Evolutionary conservation across 768 basidiomycete genomes (phyloP).

Genomic region (Termitomyces sp.): DNA sequence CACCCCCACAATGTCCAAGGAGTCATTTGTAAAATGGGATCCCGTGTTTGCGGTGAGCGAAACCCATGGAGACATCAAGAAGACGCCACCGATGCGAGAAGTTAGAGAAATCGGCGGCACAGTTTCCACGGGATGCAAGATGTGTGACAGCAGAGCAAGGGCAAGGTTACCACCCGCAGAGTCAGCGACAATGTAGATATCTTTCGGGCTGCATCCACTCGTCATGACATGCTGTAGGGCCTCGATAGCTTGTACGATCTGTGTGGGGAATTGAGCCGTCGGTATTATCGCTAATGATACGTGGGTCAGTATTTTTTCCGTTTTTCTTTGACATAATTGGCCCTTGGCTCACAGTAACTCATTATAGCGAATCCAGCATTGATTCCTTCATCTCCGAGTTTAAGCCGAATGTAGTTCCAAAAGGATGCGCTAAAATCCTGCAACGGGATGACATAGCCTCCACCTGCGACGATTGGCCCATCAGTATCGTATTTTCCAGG

Average conservation of each 20-base stretch:
- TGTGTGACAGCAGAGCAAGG: conserved; percentile 22
- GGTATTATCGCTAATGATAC: conserved; percentile 19
- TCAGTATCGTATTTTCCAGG: background rate
- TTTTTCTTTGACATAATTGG: background rate
- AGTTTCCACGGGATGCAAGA: conserved; percentile 22
- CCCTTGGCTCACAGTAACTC: conserved; percentile 17
- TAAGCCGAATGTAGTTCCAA: conserved; percentile 17
- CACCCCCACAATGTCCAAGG: conserved; percentile 13
- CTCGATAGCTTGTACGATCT: conserved; percentile 18
- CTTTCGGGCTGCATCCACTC: conserved; percentile 18
- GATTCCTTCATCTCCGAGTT: background rate
- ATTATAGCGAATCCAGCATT: conserved; percentile 19
- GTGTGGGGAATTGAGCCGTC: conserved; percentile 22
- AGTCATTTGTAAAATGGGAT: conserved; percentile 9
- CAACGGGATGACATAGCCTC: conserved; percentile 21
- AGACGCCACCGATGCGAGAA: conserved; percentile 18
- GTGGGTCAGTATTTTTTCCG: background rate
- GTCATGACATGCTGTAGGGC: conserved; percentile 23
- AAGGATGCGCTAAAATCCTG: conserved; percentile 16
- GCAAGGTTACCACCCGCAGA: conserved; percentile 28
- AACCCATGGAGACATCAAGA: conserved; percentile 29
- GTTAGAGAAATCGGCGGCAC: conserved; percentile 13
- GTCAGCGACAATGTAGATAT: conserved; percentile 25
- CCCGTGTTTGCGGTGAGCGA: conserved; percentile 13
- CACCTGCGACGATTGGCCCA: conserved; percentile 16